Evolutionary conservation across 192 early-diverging fungal genomes (phyloP).

Genomic region (Backusella tarrabulga): DNA sequence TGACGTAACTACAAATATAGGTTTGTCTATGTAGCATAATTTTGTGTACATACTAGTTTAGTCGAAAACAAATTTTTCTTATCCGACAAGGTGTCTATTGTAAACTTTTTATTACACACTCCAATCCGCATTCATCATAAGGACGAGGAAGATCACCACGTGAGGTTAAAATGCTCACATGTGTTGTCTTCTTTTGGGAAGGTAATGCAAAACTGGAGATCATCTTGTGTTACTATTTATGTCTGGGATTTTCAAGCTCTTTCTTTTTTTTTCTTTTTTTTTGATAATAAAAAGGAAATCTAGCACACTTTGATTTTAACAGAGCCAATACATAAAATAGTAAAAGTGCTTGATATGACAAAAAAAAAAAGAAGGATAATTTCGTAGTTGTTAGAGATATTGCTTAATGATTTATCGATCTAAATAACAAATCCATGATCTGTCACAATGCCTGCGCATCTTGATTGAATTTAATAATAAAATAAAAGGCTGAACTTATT

Average conservation of each 20-base stretch:
- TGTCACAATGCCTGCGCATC: background rate
- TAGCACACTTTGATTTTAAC: too few species aligned
- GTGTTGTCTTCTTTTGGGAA: background rate
- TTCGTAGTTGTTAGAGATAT: background rate
- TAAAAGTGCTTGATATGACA: background rate
- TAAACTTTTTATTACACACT: background rate
- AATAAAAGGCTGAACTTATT: background rate
- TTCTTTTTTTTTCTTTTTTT: too few species aligned
- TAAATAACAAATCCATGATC: background rate
- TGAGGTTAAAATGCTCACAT: background rate
- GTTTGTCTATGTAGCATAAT: too few species aligned
- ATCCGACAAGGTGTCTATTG: too few species aligned
- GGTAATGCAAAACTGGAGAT: background rate
- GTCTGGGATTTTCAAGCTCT: background rate
- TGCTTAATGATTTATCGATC: background rate
- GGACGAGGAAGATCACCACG: background rate
- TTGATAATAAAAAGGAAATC: background rate
- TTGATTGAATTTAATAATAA: background rate
- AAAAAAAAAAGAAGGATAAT: background rate
- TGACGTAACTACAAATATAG: too few species aligned
- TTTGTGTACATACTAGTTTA: too few species aligned
- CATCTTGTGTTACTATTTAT: background rate
- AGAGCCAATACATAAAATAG: too few species aligned
- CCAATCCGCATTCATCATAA: background rate
- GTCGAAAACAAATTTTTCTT: too few species aligned